These are phyloP conservation scores for Basidiobolus meristosporus DNA, from an alignment of 371 early-diverging fungal genomes.

Conservation along the genomic window DNA sequence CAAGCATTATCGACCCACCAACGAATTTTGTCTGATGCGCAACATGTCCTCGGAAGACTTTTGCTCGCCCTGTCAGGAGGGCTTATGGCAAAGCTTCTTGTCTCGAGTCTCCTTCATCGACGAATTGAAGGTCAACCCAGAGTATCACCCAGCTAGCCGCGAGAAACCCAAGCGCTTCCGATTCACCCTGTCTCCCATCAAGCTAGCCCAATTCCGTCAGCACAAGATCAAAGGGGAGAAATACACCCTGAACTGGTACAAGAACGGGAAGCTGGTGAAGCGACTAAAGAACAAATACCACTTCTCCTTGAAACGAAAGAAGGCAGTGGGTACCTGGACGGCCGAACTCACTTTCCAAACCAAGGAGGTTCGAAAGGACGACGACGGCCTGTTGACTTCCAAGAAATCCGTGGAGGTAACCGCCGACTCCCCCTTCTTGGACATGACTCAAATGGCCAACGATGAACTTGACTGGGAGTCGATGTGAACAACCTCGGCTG, in stretches of 20 bases:
- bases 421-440: no score
- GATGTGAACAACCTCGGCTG: no score
- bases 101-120: constrained; percentile 21
- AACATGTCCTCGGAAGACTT: constrained; percentile 23
- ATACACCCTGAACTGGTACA: constrained; percentile 12
- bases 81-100: constrained; percentile 27
- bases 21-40: constrained; percentile 35
- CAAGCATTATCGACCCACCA: constrained; percentile 23
- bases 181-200: not conserved
- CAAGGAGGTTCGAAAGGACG: constrained; percentile 1
- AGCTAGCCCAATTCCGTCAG: constrained; percentile 18
- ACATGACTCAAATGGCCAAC: no score
- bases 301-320: not conserved
- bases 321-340: not conserved
- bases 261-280: constrained; percentile 4
- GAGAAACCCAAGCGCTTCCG: no score
- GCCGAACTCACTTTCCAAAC: not conserved
- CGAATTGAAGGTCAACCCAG: constrained; percentile 9
- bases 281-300: not conserved
- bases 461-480: no score
- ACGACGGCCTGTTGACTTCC: not conserved
- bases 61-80: constrained; percentile 33
- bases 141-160: no score
- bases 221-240: constrained; percentile 6
- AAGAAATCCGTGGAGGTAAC: not conserved